A percentile compares a stretch with the other conserved stretches of the same genome.
Evolutionary conservation across 164 flowering plant species (phyloP).

Genomic region (Echeveria elegans): DNA sequence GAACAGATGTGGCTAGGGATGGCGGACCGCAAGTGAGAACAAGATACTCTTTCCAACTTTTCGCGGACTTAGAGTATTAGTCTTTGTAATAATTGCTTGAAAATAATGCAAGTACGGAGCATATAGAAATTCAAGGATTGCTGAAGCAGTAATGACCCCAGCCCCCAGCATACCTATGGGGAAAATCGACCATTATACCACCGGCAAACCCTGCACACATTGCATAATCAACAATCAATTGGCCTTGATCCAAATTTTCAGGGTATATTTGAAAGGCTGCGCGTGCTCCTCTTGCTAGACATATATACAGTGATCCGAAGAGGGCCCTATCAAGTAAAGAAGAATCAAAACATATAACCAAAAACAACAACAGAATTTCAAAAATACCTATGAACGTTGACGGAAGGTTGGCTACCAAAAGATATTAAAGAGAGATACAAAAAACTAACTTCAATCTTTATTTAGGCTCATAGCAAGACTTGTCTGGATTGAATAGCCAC

Average conservation of each 20-base stretch:
- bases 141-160: too few relatives aligned
- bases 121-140: not conserved
- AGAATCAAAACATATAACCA: not conserved
- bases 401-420: too few relatives aligned
- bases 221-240: slow-evolving; percentile 67
- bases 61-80: slow-evolving; percentile 21
- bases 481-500: slow-evolving; percentile 99
- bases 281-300: slow-evolving; percentile 85
- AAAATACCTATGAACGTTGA: not conserved
- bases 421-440: not conserved
- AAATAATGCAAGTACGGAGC: not conserved
- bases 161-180: slow-evolving; percentile 77
- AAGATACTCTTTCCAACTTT: slow-evolving; percentile 78
- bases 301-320: slow-evolving; percentile 77
- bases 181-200: slow-evolving; percentile 85
- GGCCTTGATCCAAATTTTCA: slow-evolving; percentile 77
- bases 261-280: slow-evolving; percentile 90
- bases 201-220: slow-evolving; percentile 98
- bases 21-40: slow-evolving; percentile 92
- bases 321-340: slow-evolving; percentile 53
- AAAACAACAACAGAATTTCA: not conserved
- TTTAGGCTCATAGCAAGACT: slow-evolving; percentile 74
- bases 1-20: slow-evolving; percentile 47
- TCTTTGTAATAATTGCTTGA: not conserved
- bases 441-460: slow-evolving; percentile 69